Percentiles rank a stretch among this genome's conserved stretches.
Conservation (phyloP, 805 yeast genomes). For the Metschnikowia kofuensis region DNA sequence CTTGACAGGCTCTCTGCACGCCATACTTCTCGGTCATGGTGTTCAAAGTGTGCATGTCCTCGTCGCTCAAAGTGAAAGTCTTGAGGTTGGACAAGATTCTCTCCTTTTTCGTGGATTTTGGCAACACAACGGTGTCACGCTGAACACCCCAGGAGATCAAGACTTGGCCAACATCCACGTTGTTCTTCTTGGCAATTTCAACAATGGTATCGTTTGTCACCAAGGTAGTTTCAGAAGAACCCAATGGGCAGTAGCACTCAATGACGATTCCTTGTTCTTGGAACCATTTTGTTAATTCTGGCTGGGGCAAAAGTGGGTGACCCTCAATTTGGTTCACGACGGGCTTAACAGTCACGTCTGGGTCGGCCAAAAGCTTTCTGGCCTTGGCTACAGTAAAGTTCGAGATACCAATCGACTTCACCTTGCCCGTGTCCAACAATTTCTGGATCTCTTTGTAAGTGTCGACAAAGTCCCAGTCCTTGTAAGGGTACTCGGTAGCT, state of each 20-base stretch:
- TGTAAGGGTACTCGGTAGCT: slow-evolving; percentile 7
- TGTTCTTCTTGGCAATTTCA: slow-evolving; percentile 16
- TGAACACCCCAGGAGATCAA: slow-evolving; percentile 20
- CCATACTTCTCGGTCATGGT: slow-evolving; percentile 32
- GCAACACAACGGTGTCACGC: slow-evolving; percentile 20
- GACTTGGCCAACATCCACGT: slow-evolving; percentile 18
- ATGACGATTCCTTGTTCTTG: slow-evolving; percentile 13
- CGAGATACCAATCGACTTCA: slow-evolving; percentile 18
- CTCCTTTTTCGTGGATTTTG: slow-evolving; percentile 22
- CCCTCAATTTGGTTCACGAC: slow-evolving; percentile 21
- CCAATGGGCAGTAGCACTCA: slow-evolving; percentile 21
- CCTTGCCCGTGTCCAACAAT: slow-evolving; percentile 20
- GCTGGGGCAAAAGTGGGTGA: slow-evolving; percentile 20
- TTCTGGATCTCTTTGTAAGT: slow-evolving; percentile 36
- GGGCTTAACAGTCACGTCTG: slow-evolving; percentile 18
- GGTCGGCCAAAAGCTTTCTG: slow-evolving; percentile 16
- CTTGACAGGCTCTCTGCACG: slow-evolving; percentile 27
- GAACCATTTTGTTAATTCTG: slow-evolving; percentile 14
- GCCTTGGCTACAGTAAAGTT: slow-evolving; percentile 17
- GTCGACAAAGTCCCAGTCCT: slow-evolving; percentile 25
- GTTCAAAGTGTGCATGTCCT: slow-evolving; percentile 35
- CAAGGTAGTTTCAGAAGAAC: slow-evolving; percentile 14
- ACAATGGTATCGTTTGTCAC: slow-evolving; percentile 14
- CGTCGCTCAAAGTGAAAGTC: slow-evolving; percentile 33
- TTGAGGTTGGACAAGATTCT: slow-evolving; percentile 38